These are phyloP conservation scores for Stephanodiscus minutulus DNA, from an alignment of 108 stramenopile genomes.

Conservation along the genomic window DNA sequence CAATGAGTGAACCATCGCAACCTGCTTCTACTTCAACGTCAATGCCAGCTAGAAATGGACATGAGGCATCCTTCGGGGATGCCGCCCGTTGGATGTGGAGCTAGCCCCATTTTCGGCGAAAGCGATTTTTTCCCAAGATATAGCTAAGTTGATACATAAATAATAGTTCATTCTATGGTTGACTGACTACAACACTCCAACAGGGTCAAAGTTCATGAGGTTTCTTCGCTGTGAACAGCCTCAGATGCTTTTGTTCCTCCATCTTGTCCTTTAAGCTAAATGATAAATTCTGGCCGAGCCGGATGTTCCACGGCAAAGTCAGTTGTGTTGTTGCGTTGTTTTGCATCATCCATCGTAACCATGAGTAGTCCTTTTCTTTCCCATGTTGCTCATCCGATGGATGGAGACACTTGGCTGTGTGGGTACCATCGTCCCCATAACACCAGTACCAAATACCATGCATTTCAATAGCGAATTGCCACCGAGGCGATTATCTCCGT, in stretches of 20 bases:
- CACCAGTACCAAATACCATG: conserved; percentile 84
- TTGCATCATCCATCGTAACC: conserved; percentile 59
- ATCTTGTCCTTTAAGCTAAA: conserved; percentile 79
- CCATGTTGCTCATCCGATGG: conserved; percentile 15
- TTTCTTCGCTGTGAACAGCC: conserved; percentile 75
- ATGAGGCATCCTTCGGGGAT: no score
- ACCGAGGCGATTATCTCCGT: conserved; percentile 80
- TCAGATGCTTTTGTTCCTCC: conserved; percentile 81
- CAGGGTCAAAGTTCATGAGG: conserved; percentile 82
- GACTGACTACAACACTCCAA: conserved; percentile 21
- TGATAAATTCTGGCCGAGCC: conserved; percentile 84
- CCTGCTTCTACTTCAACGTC: no score
- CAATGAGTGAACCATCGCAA: no score
- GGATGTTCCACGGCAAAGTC: conserved; percentile 92
- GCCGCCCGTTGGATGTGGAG: no score
- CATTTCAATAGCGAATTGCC: conserved; percentile 91
- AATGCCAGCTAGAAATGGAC: no score
- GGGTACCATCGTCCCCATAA: conserved; percentile 81
- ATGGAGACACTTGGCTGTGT: conserved; percentile 41
- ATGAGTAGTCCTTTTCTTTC: conserved; percentile 36
- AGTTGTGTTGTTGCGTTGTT: conserved; percentile 76
- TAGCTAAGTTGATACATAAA: no score
- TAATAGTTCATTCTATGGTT: no score
- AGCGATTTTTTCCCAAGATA: background rate
- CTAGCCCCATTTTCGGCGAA: no score